Evolutionary conservation across 2,329 filamentous ascomycete species (phyloP).

Genomic region (Sporothrix luriei): DNA sequence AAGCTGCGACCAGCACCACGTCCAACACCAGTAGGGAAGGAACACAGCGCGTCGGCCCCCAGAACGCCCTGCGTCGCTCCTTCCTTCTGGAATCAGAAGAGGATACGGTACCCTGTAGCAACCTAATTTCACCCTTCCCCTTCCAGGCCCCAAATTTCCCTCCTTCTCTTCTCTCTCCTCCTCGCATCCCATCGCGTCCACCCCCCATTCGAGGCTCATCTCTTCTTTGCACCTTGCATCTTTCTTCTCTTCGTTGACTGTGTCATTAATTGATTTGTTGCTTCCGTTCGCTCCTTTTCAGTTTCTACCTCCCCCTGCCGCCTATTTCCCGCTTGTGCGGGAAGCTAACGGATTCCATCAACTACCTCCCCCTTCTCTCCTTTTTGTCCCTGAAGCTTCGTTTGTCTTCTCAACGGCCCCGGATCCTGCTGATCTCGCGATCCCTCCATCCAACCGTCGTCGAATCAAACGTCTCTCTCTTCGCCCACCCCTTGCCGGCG

Average conservation of each 20-base stretch:
- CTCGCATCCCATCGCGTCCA: constrained; percentile 30
- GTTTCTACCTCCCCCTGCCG: constrained; percentile 6
- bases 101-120: constrained; percentile 35
- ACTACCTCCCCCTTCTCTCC: constrained; percentile 13
- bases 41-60: constrained; percentile 27
- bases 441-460: not conserved
- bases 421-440: constrained; percentile 19
- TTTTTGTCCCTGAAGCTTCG: constrained; percentile 18
- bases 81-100: constrained; percentile 32
- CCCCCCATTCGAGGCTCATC: constrained; percentile 24
- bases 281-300: constrained; percentile 17
- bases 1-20: constrained; percentile 31
- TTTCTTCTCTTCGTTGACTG: constrained; percentile 30
- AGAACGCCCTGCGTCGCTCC: constrained; percentile 24
- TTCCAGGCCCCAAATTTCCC: constrained; percentile 28
- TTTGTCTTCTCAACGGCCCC: constrained; percentile 4
- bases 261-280: constrained; percentile 32
- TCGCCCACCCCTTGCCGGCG: constrained; percentile 10
- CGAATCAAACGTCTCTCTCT: constrained; percentile 7
- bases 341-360: constrained; percentile 27
- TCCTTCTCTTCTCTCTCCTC: constrained; percentile 27
- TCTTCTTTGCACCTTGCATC: constrained; percentile 11
- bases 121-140: constrained; percentile 33
- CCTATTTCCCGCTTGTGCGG: constrained; percentile 31
- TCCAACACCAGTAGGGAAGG: constrained; percentile 9